A percentile compares a stretch with the other conserved stretches of the same genome.
Conservation (phyloP, 2,329 filamentous ascomycete genomes). For the Cordyceps tenuipes region DNA sequence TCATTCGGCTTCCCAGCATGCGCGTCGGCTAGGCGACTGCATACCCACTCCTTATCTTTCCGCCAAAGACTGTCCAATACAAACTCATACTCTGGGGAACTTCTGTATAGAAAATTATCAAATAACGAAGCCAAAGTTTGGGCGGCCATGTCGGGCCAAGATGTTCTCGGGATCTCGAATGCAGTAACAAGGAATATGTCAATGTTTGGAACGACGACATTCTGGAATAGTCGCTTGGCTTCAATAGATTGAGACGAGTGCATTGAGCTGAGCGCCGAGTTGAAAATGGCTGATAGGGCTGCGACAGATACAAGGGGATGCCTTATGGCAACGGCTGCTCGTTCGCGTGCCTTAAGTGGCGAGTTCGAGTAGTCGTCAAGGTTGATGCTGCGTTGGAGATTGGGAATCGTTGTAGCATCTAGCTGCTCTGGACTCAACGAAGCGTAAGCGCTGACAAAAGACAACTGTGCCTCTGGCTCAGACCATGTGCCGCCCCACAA, state of each 20-base stretch:
- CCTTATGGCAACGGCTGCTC: slow-evolving; percentile 57
- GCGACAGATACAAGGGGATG: slow-evolving; percentile 85
- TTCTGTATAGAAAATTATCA: slow-evolving; percentile 73
- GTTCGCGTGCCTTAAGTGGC: slow-evolving; percentile 39
- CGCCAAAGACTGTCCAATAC: slow-evolving; percentile 88
- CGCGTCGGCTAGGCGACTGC: slow-evolving; percentile 69
- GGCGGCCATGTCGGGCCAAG: slow-evolving; percentile 66
- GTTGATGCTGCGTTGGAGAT: slow-evolving; percentile 69
- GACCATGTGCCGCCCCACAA: slow-evolving; percentile 90
- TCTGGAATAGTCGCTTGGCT: slow-evolving; percentile 57
- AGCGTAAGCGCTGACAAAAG: slow-evolving; percentile 85
- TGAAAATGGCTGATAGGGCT: slow-evolving; percentile 64
- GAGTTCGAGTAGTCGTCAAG: slow-evolving; percentile 46
- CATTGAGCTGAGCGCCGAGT: slow-evolving; percentile 53
- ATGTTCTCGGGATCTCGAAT: slow-evolving; percentile 62
- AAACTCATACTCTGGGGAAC: slow-evolving; percentile 71
- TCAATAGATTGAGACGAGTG: slow-evolving; percentile 54
- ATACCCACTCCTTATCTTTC: slow-evolving; percentile 82
- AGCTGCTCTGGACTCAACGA: slow-evolving; percentile 66
- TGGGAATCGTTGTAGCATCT: slow-evolving; percentile 77
- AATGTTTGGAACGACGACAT: slow-evolving; percentile 63
- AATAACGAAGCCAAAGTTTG: slow-evolving; percentile 73
- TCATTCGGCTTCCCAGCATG: slow-evolving; percentile 63
- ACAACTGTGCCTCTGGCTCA: slow-evolving; percentile 78
- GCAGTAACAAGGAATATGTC: slow-evolving; percentile 73